phyloP scores from a whole-genome alignment of 768 basidiomycete genomes.

The Multifurca ochricompacta region DNA sequence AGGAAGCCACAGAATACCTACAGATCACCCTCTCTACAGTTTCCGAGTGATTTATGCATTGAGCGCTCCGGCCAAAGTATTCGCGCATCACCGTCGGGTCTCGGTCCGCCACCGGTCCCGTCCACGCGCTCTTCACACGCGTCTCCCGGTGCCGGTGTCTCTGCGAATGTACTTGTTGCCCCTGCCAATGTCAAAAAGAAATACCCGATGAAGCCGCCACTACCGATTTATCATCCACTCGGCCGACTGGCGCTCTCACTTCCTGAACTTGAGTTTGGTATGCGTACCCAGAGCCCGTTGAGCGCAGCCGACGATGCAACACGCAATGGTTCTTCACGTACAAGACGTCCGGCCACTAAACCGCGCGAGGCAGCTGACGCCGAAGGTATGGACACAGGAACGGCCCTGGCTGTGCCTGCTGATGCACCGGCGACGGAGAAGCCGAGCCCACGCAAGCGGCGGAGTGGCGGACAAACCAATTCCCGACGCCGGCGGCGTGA shows the following conservation, averaged over 20 bases:
- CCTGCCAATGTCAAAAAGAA: conserved; percentile 1
- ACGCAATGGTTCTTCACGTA: conserved; percentile 9
- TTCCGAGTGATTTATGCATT: conserved; percentile 15
- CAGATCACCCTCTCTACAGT: conserved; percentile 19
- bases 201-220: conserved; percentile 16
- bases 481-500: conserved; percentile 21
- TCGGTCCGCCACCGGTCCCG: not conserved
- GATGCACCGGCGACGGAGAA: conserved; percentile 13
- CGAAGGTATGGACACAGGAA: conserved; percentile 3
- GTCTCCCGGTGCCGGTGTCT: not conserved
- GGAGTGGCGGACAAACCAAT: conserved; percentile 11
- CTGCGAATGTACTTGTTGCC: not conserved
- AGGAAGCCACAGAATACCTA: conserved; percentile 20
- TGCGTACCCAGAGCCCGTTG: not conserved
- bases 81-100: conserved; percentile 5
- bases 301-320: conserved; percentile 3
- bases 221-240: conserved; percentile 21
- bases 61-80: conserved; percentile 17
- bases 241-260: conserved; percentile 19
- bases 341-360: conserved; percentile 17
- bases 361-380: conserved; percentile 16
- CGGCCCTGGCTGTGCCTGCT: conserved; percentile 6
- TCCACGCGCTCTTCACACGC: conserved; percentile 9
- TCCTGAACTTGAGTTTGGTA: conserved; percentile 17
- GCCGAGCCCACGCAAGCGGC: conserved; percentile 21